Evolutionary conservation across 352 stramenopile species (phyloP).

Genomic region (Poterioochromonas sp.): DNA sequence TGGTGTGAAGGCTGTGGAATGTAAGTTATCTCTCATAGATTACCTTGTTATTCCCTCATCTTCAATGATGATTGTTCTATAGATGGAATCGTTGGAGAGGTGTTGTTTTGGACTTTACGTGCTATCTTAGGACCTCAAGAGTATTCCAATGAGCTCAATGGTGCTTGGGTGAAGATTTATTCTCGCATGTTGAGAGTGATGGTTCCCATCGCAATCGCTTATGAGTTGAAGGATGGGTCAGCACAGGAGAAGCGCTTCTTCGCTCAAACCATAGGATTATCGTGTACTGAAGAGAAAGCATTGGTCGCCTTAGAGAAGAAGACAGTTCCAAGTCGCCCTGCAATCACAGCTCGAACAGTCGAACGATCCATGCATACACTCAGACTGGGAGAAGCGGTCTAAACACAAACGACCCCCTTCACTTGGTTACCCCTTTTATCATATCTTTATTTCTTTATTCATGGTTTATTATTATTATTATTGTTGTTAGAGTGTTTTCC

Average conservation of each 20-base stretch:
- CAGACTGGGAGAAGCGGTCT: background rate
- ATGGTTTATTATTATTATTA: background rate
- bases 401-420: no score
- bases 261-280: background rate
- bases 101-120: background rate
- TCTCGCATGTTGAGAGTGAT: background rate
- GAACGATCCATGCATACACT: background rate
- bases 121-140: background rate
- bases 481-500: no score
- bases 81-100: background rate
- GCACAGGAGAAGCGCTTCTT: background rate
- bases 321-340: background rate
- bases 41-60: no score
- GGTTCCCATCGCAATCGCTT: background rate
- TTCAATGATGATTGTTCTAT: background rate
- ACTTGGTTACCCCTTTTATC: background rate
- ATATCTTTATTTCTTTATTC: background rate
- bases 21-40: background rate
- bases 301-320: background rate
- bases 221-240: background rate
- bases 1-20: conserved; percentile 9
- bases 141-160: background rate
- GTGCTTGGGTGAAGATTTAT: background rate
- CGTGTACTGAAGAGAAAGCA: background rate
- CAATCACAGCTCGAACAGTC: background rate